Base-by-base conservation (phyloP, 1,284 basidiomycete species). In the Leccinum angustisporum region DNA sequence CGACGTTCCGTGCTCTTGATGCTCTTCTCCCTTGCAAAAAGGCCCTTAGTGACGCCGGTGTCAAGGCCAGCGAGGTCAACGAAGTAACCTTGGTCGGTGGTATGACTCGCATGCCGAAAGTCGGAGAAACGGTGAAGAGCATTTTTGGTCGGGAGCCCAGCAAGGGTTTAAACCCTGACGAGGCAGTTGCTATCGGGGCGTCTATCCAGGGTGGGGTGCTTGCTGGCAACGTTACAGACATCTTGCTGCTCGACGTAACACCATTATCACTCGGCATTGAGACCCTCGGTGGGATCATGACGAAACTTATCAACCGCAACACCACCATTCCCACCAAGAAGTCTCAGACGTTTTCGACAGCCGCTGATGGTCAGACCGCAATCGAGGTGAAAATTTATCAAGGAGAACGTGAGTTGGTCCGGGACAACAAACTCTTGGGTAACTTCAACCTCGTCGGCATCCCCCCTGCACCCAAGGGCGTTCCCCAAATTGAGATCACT, bases 251-350 rank as follows among this genome's bases (percentile, higher is more conserved):
- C 65, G 96, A 98, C 74, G 96, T 98, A 60, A 98, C 96, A 27
- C 96, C 96, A 46, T 83, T 97, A 1, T 96, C 95, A 0, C 90
- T 97, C 66, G 94, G 94, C 84, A 97, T 97, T 69, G 93, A 97
- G 82, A 98, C 97, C 8, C 92, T 98, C 64, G 97, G 97, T 72
- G 97, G 97, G 77, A 98, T 99, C 79, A 98, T 98, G 92, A 98
- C 97, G 65, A 92, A 92, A 77, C 84, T 95, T 57, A 95, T 96
- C 79, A 91, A 87, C 77, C 91, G 97, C 66, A 99, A 99, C 84
- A 99, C 97, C 18, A 98, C 97, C 65, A 98, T 98, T 79, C 97
- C 97, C 21, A 98, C 96, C 73, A 99, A 98, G 87, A 98, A 99
- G 87, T 95, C 94, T 4, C 96, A 98, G 78, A 91, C 92, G 60